phyloP scores from a whole-genome alignment of 257 asterid species.

The Pogostemon cablin region DNA sequence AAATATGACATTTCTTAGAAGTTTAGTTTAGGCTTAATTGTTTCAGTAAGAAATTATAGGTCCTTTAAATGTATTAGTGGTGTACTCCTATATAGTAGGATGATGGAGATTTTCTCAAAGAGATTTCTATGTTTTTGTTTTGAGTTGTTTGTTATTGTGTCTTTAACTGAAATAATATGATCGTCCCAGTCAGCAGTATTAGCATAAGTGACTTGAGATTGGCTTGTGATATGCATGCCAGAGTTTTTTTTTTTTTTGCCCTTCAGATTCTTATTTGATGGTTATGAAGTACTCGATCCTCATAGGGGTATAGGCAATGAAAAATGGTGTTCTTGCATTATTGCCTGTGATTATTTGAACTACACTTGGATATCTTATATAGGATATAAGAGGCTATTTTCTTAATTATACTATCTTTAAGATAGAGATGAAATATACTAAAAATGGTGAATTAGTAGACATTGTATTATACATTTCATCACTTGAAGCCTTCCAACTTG shows the following conservation, averaged over 20 bases:
- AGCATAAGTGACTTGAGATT: slow-evolving; percentile 31
- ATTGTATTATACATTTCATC: slow-evolving; percentile 8
- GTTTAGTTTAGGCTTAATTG: slow-evolving; percentile 23
- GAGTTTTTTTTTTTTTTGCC: not conserved
- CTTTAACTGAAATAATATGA: slow-evolving; percentile 4
- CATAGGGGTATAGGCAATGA: not conserved
- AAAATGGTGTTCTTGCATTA: not conserved
- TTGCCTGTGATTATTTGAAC: slow-evolving; percentile 21
- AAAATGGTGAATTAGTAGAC: not conserved
- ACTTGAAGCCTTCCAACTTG: slow-evolving; percentile 9
- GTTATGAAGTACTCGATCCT: not conserved
- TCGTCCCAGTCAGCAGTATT: slow-evolving; percentile 27
- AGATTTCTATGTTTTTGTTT: slow-evolving; percentile 2
- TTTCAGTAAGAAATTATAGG: slow-evolving; percentile 6
- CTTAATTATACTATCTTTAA: not conserved
- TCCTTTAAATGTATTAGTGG: not conserved
- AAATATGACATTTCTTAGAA: slow-evolving; percentile 11
- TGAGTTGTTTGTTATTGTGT: not conserved
- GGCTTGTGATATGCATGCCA: slow-evolving; percentile 25
- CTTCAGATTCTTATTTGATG: slow-evolving; percentile 1
- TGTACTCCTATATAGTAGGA: slow-evolving; percentile 9
- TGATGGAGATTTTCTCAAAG: not conserved
- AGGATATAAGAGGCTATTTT: not conserved
- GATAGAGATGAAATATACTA: not conserved
- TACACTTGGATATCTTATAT: not conserved